Base-by-base conservation (phyloP, 306 rosid species). In the Styphnolobium japonicum region DNA sequence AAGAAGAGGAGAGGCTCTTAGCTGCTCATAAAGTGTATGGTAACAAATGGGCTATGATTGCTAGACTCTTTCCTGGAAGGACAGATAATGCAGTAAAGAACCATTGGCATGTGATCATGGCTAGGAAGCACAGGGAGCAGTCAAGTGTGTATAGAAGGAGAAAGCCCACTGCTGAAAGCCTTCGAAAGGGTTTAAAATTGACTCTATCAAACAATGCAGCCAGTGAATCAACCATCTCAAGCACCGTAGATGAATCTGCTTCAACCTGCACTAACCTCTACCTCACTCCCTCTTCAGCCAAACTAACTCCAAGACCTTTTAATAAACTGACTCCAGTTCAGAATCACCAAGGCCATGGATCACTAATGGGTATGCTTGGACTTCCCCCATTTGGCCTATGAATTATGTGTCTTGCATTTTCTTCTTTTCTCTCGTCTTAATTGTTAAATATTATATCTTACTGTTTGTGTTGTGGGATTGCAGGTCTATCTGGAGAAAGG, bases 71-170 rank as follows among this genome's bases (percentile, higher is more conserved):
- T 60, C 98, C 98, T 12, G 97, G 98, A 1, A 89, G 98, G 60
- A 94, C 98, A 18, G 98, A 94, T 78, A 94, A 94, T 80, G 92
- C 96, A 62, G 98, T 94, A 55, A 94, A 94, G 93, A 94, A 94
- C 68, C 98, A 94, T 62, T 94, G 96, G 96, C 98, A 94, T 58
- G 97, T 94, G 37, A 88, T 94, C 58, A 94, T 92, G 96, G 96
- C 98, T 7, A 84, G 96, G 55, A 94, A 85, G 71, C 89, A 86
- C 31, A 85, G 97, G 73, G 96, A 94, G 49, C 83, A 89, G 9
- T 86, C 90, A 57, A 74, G 79, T 43, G 81, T 73, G 62, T 86
- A 69, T 52, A 77, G 90, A 79, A 94, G 89, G 82, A 87, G 96
- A 80, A 94, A 84, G 22, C 81, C 86, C 8, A 7, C 49, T 73